phyloP scores from a whole-genome alignment of 2,329 filamentous ascomycete genomes.

The Exophiala sideris region DNA sequence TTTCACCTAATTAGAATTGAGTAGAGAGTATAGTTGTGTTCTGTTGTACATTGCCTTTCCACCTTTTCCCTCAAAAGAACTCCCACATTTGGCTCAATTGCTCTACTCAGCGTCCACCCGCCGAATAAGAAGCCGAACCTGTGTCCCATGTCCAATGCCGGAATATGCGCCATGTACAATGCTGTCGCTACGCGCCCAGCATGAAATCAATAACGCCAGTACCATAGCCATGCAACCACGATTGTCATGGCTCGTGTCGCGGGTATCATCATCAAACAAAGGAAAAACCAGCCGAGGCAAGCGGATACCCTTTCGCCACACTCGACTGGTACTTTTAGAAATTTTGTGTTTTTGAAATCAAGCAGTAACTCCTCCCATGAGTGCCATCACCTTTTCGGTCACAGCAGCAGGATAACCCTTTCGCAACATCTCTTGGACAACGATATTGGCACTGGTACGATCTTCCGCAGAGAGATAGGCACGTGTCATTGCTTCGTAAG shows the following conservation, averaged over 20 bases:
- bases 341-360: conserved; percentile 4
- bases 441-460: conserved; percentile 67
- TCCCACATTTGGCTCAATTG: neutral
- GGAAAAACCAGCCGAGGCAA: conserved; percentile 19
- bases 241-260: conserved; percentile 8
- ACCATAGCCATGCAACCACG: conserved; percentile 7
- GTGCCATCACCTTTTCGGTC: conserved; percentile 86
- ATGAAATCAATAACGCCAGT: conserved; percentile 1
- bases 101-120: conserved; percentile 12
- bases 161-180: conserved; percentile 4
- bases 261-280: conserved; percentile 25
- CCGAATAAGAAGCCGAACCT: conserved; percentile 2
- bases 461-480: conserved; percentile 84
- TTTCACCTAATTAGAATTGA: conserved; percentile 20
- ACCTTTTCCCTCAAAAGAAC: neutral
- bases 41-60: conserved; percentile 21
- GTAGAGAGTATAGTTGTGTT: conserved; percentile 24
- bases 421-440: conserved; percentile 86
- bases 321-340: conserved; percentile 8
- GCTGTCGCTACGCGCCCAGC: too few relatives aligned
- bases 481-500: conserved; percentile 97
- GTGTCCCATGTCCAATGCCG: neutral
- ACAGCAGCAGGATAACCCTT: conserved; percentile 90
- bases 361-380: conserved; percentile 56
- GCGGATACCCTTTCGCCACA: conserved; percentile 17